Evolutionary conservation across 306 rosid species (phyloP), one percentile per base, ranked within the genome.

Genomic region (Phaseolus lunatus): DNA sequence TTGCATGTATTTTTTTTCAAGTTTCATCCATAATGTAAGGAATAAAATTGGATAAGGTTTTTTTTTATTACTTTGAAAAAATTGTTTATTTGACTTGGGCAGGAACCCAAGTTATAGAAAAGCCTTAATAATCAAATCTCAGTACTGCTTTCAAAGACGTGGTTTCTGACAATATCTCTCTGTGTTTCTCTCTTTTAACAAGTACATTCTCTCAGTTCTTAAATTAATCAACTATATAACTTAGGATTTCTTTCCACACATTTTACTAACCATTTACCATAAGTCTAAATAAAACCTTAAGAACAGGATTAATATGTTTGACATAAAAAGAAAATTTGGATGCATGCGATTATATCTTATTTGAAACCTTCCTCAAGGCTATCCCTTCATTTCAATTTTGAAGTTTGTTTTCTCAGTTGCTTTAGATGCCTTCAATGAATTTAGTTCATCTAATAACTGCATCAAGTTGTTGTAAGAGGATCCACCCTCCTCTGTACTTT

Each of bases 381-480:
- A 27, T 8, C 23, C 44, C 18, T 27, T 27, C 26, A 15, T 19
- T 64, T 65, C 43, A 77, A 9, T 52, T 5, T 5, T 54, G 47
- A 7, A 49, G 11, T 39, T n/a, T 2, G 4, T 67, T 54, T 18
- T 71, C 57, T 56, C 20, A 47, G n/a, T 31, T 9, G 5, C 49
- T 49, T n/a, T 81, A 58, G 81, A 35, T 13, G 2, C 2, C 59
- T 81, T 81, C 73, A 75, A 37, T 68, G 85, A 75, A 24, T 69
- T 75, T 13, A 75, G 3, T 73, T 81, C 81, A 58, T 69, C 73
- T 13, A 75, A 35, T 27, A 81, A 48, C 50, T 37, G 67, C 57
- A 81, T 58, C 67, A 81, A 68, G 65, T 59, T 81, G 48, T 68
- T 75, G 66, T 68, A 68, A 37, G 84, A 81, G 3, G 77, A 18